Evolutionary conservation across 176 grass and related monocot species (phyloP), one percentile per base, ranked within the genome.

Genomic region (Neostapfia colusana): DNA sequence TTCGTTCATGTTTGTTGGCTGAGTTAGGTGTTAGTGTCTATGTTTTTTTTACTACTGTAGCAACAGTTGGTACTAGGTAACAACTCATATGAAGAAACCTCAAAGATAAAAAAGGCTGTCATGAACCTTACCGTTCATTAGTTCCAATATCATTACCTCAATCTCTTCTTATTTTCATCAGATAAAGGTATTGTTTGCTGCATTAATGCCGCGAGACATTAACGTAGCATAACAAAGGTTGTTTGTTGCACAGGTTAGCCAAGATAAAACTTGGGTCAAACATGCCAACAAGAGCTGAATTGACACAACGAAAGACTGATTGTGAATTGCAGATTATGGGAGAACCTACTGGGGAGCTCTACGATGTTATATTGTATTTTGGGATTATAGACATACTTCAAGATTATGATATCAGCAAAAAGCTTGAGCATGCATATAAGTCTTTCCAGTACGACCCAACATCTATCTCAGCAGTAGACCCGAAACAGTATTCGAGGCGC

Each of bases 361-460:
- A 90, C 15, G 87, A 92, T 34, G 85, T 97, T 41, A 64, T 93
- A 70, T 72, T 97, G 55, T 90, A 84, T 63, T 97, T 97, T 25
- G 93, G 93, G 48, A 97, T 97, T 77, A 97, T 97, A 72, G 93
- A 97, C 77, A 97, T 97, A 74, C 90, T 97, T 50, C 93, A 97
- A 88, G 93, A 93, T 38, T 97, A 97, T 16, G 93, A 97, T 71
- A 97, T 97, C 69, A 90, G 85, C 80, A 97, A 97, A 80, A 97
- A 93, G 69, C 87, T 97, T 70, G 93, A 97, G 83, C 93, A 97
- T 27, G 93, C 90, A 50, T 97, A 97, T 76, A 97, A 97, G 63
- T 90, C 93, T 15, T 88, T 92, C 45, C 89, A 92, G 38, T 93
- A 97, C 59, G 93, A 97, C 34, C 40, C 93, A 59, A 97, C 87